A percentile compares a stretch with the other conserved stretches of the same genome.
These are phyloP conservation scores for Hyphodiscus hymeniophilus DNA, from an alignment of 495 filamentous ascomycete genomes.

Conservation along the genomic window DNA sequence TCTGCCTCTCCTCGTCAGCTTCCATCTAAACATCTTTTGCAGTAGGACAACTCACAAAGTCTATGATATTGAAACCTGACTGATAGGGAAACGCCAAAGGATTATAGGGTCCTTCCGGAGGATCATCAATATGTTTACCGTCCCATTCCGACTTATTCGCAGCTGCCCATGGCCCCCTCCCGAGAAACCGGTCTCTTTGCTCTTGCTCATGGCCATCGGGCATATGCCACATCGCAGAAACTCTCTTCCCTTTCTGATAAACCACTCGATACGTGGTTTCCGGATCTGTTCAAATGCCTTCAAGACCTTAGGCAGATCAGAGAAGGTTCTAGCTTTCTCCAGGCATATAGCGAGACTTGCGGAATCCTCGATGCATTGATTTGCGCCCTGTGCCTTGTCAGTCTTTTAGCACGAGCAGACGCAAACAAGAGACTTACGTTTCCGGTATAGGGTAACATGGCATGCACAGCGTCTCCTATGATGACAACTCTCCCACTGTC, in stretches of 20 bases:
- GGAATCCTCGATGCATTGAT: background rate
- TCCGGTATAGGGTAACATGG: background rate
- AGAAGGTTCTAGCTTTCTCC: background rate
- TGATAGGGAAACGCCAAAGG: background rate
- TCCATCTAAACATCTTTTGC: no score
- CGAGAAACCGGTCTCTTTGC: background rate
- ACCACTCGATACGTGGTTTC: constrained; percentile 1
- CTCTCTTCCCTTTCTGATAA: background rate
- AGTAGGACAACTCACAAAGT: background rate
- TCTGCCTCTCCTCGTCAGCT: no score
- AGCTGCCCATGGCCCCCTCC: background rate
- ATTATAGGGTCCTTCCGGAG: background rate
- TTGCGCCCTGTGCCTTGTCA: background rate
- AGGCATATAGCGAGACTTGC: constrained; percentile 1
- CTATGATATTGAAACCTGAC: background rate
- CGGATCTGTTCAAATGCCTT: background rate
- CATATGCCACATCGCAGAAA: background rate
- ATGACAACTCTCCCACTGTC: background rate
- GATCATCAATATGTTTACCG: background rate
- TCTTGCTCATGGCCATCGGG: background rate
- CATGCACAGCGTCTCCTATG: background rate
- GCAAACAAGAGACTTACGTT: background rate
- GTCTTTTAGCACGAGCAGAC: background rate
- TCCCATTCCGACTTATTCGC: background rate
- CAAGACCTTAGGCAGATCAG: background rate